These are phyloP conservation scores for Boletus subparvulus DNA, from an alignment of 768 basidiomycete species.

Conservation along the genomic window DNA sequence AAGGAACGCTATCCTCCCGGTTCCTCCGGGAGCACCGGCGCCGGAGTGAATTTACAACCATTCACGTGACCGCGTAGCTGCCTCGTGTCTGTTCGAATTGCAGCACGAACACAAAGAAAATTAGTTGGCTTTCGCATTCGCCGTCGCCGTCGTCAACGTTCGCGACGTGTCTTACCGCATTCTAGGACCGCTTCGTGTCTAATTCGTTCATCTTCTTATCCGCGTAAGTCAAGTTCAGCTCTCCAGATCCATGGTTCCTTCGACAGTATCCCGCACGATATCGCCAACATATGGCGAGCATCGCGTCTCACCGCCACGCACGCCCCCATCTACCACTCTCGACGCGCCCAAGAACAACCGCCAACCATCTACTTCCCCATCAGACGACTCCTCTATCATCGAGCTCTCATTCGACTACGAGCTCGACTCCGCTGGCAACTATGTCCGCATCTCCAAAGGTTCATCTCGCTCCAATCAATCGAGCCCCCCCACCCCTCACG, in stretches of 20 bases:
- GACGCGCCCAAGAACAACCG: constrained; percentile 34
- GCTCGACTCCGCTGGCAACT: constrained; percentile 44
- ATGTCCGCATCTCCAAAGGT: constrained; percentile 47
- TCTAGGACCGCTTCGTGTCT: not conserved
- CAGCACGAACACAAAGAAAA: constrained; percentile 26
- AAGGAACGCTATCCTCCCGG: too few species aligned
- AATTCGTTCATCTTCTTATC: not conserved
- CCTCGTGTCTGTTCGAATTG: constrained; percentile 37
- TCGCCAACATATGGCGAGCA: constrained; percentile 32
- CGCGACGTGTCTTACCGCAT: constrained; percentile 13
- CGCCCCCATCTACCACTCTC: constrained; percentile 27
- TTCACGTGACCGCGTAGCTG: constrained; percentile 36
- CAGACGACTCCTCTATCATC: constrained; percentile 46
- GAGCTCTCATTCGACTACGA: constrained; percentile 52
- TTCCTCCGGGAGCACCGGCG: not conserved
- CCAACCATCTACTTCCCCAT: constrained; percentile 36
- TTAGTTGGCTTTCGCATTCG: constrained; percentile 14
- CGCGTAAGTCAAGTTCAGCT: constrained; percentile 13
- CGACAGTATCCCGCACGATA: constrained; percentile 21
- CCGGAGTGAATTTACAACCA: constrained; percentile 19
- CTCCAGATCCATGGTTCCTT: constrained; percentile 21
- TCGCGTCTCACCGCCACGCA: constrained; percentile 32
- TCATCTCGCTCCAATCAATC: constrained; percentile 38
- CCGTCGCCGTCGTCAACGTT: constrained; percentile 17
- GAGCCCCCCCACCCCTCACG: constrained; percentile 43